These are phyloP conservation scores for Curvularia lunata DNA, from an alignment of 2,329 filamentous ascomycete genomes.

Conservation along the genomic window DNA sequence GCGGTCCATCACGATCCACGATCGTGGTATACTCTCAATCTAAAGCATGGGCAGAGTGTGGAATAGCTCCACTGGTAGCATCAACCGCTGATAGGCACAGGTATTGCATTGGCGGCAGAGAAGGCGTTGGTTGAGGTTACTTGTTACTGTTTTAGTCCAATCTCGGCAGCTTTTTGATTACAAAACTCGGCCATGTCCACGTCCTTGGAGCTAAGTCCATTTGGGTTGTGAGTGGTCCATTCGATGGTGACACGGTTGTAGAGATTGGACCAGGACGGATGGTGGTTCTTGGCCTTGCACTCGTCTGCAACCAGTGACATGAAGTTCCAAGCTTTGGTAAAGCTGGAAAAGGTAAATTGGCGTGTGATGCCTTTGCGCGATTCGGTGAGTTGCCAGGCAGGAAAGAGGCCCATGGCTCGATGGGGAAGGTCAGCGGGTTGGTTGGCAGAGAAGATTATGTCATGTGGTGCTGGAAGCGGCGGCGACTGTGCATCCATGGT, in stretches of 20 bases:
- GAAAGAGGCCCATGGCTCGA: constrained; percentile 32
- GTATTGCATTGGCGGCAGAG: background rate
- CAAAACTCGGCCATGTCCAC: constrained; percentile 48
- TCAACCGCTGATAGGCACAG: background rate
- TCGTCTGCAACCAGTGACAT: constrained; percentile 45
- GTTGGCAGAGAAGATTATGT: constrained; percentile 37
- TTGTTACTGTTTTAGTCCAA: constrained; percentile 31
- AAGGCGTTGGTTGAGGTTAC: background rate
- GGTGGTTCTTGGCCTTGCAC: constrained; percentile 42
- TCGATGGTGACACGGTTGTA: constrained; percentile 44
- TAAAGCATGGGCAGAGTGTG: background rate
- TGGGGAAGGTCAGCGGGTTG: constrained; percentile 37
- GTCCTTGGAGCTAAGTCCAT: constrained; percentile 45
- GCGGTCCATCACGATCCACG: background rate
- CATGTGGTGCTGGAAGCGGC: constrained; percentile 2
- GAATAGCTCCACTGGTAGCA: background rate
- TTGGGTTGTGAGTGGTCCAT: constrained; percentile 47
- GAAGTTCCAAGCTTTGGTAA: constrained; percentile 43
- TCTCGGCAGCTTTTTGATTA: constrained; percentile 34
- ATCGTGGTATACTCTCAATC: background rate
- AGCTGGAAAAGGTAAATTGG: constrained; percentile 38
- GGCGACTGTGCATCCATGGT: constrained; percentile 5
- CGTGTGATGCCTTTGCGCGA: constrained; percentile 37
- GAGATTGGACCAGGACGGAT: constrained; percentile 45
- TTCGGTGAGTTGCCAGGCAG: constrained; percentile 34